Base-by-base conservation (phyloP, 2,329 filamentous ascomycete species). In the Colletotrichum plurivorum region DNA sequence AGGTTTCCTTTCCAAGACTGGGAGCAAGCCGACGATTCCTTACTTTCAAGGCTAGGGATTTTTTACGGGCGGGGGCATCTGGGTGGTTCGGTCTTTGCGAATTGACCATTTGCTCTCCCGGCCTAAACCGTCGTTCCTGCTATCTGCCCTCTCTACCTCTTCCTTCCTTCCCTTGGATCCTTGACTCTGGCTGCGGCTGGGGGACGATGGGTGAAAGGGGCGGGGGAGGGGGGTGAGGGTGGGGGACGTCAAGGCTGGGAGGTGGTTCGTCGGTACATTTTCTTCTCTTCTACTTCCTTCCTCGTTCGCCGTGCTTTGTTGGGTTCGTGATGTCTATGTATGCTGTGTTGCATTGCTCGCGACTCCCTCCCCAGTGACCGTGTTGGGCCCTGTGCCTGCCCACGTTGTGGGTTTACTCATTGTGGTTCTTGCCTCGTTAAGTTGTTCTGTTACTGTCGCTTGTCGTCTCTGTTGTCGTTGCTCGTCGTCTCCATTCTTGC, bases 51-150 rank as follows among this genome's bases (percentile, higher is more conserved):
- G 77, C 74, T 60, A 76, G 75, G 76, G 73, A 67, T 27, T 70
- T 70, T 71, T 69, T 73, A 62, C 60, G 75, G 73, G 75, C 25
- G 75, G 75, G 75, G 75, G 74, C 73, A 75, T 67, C 56, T 71
- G 73, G 78, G 73, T 59, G 75, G 78, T 79, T 78, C 73, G 76
- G 78, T 69, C 49, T 43, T 53, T 73, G 76, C 76, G 76, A 79
- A 78, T 82, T 80, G 78, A 82, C 80, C 80, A 79, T 83, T 81
- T 84, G 79, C 80, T 81, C 77, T 82, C 81, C 77, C 77, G 72
- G 73, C 75, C 73, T 71, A 3, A 27, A 43, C 10, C 51, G 66
- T 66, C 65, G 71, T 77, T 36, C 76, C 80, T 83, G 81, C 51
- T 76, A 82, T 79, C 82, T 81, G 73, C 77, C 72, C 64, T 45